Evolutionary conservation across 1,139 yeast genomes (phyloP).

Genomic region (Candida albicans): DNA sequence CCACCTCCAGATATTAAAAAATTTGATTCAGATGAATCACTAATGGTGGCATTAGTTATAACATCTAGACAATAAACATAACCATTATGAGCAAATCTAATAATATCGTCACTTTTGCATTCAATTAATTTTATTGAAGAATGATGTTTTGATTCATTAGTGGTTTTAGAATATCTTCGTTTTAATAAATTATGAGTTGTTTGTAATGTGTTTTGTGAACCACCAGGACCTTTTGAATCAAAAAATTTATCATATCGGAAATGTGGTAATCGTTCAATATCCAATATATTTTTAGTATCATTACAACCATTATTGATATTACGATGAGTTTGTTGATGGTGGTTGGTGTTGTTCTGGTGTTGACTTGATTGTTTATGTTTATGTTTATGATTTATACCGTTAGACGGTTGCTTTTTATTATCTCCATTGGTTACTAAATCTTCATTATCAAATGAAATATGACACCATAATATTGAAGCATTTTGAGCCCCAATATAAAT

Average conservation of each 20-base stretch:
- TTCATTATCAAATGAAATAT: constrained; percentile 22
- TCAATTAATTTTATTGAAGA: constrained; percentile 49
- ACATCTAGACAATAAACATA: constrained; percentile 73
- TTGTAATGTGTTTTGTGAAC: constrained; percentile 42
- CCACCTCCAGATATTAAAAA: constrained; percentile 69
- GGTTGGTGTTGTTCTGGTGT: too few species aligned
- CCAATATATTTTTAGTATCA: constrained; percentile 6
- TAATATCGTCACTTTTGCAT: constrained; percentile 61
- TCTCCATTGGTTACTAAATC: too few species aligned
- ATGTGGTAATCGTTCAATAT: constrained; percentile 61
- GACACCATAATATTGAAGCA: constrained; percentile 80
- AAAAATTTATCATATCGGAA: constrained; percentile 82
- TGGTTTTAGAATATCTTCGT: constrained; percentile 18
- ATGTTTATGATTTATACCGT: too few species aligned
- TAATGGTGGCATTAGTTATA: constrained; percentile 21
- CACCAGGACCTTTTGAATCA: constrained; percentile 88
- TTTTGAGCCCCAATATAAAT: constrained; percentile 89
- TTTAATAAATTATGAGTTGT: constrained; percentile 28
- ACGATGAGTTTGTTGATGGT: background rate
- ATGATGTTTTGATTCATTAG: constrained; percentile 15
- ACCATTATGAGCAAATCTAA: constrained; percentile 88
- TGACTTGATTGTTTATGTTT: too few species aligned
- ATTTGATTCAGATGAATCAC: constrained; percentile 10
- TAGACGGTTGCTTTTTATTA: too few species aligned
- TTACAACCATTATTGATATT: background rate